Percentiles rank a stretch among this genome's conserved stretches.
phyloP scores from a whole-genome alignment of 352 stramenopile genomes.

The Globisporangium spiculum region DNA sequence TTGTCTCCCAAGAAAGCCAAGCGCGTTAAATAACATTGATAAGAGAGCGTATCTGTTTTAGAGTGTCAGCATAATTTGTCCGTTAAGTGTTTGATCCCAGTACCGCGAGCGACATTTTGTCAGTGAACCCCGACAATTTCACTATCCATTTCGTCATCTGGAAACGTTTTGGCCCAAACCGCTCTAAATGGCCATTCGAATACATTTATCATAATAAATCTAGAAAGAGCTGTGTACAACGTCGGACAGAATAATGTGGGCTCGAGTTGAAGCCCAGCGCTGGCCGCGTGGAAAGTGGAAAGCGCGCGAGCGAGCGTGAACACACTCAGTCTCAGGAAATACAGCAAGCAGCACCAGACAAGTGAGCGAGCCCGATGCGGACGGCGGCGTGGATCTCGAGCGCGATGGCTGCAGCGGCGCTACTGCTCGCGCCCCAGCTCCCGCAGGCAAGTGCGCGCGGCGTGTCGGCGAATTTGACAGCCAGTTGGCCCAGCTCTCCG shows the following conservation, averaged over 20 bases:
- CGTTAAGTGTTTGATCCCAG: too few relatives aligned
- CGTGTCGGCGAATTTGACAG: conserved; percentile 55
- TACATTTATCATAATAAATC: not conserved
- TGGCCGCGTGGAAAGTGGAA: conserved; percentile 8
- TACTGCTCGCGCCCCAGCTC: conserved; percentile 19
- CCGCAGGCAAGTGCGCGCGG: conserved; percentile 24
- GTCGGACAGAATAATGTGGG: not conserved
- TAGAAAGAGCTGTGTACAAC: not conserved
- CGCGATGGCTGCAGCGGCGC: conserved; percentile 17
- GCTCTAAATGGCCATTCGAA: not conserved
- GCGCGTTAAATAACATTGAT: not conserved
- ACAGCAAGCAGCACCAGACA: not conserved
- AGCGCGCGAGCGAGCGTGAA: not conserved
- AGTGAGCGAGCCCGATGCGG: conserved; percentile 11
- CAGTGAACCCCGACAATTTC: not conserved
- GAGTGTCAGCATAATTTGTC: too few relatives aligned
- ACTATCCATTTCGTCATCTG: not conserved
- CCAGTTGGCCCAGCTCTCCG: conserved; percentile 57
- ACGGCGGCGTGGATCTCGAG: conserved; percentile 20
- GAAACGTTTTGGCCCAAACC: not conserved
- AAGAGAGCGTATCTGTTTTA: not conserved
- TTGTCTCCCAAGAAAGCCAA: not conserved
- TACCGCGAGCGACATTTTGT: not conserved
- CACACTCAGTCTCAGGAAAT: not conserved
- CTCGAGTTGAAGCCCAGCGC: conserved; percentile 8